Base-by-base conservation (phyloP, 805 yeast genomes). In the Phaffomyces opuntiae region DNA sequence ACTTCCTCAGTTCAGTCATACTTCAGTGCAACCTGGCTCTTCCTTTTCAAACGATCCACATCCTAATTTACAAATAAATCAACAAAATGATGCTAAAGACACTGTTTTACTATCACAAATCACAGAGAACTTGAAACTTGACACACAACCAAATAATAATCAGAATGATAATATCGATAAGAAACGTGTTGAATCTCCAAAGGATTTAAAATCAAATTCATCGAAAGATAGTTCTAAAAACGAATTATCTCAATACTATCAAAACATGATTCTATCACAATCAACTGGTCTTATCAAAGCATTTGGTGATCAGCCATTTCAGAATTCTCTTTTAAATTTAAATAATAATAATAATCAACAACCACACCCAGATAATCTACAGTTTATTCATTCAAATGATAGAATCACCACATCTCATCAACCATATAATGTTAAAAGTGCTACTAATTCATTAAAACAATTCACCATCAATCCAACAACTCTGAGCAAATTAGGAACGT, bases 251-350 rank as follows among this genome's bases (percentile, higher is more conserved):
- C 62, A 66, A 38, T 68, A 66, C 47, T 57, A 65, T 39, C 73
- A 70, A n/a, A 60, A 62, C 44, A 66, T 69, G 69, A 69, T 70
- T 8, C 60, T 75, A 5, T 75, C 81, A 3, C 80, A 76, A 51
- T 74, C 80, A 0, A 74, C 78, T 0, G 81, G 80, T 0, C 66
- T 70, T 36, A 78, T 74, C 34, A 58, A 70, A 43, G 66, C 65
- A 5, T 66, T 69, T 47, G 64, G 62, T 21, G 63, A 61, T 21
- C 63, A 64, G 9, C 61, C 59, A 14, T 57, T 55, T 47, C 48
- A 53, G 33, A 59, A 58, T 40, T 61, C 64, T 0, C 26, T 59
- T 5, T 35, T 60, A 1, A 51, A 51, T 16, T 47, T 50, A 5
- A 49, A 53, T 11, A 42, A 48, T 21, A 42, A 48, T 21, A 41